phyloP scores from a whole-genome alignment of 2,329 filamentous ascomycete species.

The Coniochaeta hoffmannii region DNA sequence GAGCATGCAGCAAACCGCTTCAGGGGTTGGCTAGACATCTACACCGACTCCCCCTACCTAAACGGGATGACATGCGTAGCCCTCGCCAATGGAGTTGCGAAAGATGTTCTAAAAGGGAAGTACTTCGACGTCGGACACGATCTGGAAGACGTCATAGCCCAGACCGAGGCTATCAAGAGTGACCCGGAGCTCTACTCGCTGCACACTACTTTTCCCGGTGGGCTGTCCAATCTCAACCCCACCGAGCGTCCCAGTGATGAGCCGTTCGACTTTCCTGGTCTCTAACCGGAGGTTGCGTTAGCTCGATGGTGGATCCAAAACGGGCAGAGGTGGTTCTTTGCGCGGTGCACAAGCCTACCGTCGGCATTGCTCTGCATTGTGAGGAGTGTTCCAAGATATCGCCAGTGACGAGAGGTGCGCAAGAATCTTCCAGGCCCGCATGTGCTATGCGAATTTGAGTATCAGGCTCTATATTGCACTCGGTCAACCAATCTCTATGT shows the following conservation, averaged over 20 bases:
- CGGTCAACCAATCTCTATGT: too few species aligned
- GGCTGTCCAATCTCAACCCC: slow-evolving; percentile 6
- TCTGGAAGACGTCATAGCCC: slow-evolving; percentile 19
- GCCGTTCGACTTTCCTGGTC: slow-evolving; percentile 11
- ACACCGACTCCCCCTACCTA: slow-evolving; percentile 23
- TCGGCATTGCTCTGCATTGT: too few species aligned
- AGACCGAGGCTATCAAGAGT: slow-evolving; percentile 12
- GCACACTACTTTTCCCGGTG: slow-evolving; percentile 18
- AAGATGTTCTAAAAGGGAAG: slow-evolving; percentile 16
- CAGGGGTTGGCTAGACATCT: slow-evolving; percentile 15
- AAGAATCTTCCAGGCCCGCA: too few species aligned
- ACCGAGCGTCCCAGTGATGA: slow-evolving; percentile 7
- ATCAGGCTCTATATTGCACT: too few species aligned
- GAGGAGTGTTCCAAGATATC: too few species aligned
- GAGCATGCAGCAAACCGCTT: slow-evolving; percentile 8
- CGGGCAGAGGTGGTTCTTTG: too few species aligned
- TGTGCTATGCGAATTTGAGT: too few species aligned
- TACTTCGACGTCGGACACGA: slow-evolving; percentile 23
- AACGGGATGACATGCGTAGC: slow-evolving; percentile 24
- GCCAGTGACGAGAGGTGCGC: too few species aligned
- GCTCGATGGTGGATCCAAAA: too few species aligned
- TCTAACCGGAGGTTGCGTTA: slow-evolving; percentile 1
- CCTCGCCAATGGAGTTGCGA: slow-evolving; percentile 19
- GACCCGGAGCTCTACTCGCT: slow-evolving; percentile 17
- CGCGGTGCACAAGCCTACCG: too few species aligned